Conservation (phyloP, 2,329 filamentous ascomycete genomes). For the Colletotrichum viniferum region DNA sequence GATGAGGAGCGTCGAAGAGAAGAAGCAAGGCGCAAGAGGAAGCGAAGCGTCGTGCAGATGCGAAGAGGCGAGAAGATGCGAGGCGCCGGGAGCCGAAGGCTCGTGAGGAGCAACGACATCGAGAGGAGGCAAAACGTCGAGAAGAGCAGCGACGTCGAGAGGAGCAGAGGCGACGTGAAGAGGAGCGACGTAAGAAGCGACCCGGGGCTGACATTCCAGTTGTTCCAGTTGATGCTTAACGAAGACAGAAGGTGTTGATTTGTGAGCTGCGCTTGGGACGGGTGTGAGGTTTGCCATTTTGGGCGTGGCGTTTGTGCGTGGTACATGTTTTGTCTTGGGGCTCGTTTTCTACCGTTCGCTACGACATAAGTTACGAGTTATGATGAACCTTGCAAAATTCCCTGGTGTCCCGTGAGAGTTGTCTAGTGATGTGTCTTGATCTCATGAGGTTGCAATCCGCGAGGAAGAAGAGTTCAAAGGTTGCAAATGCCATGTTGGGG, state of each 20-base stretch:
- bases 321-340: not conserved
- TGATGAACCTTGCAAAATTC: accelerated
- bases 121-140: not conserved
- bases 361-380: not conserved
- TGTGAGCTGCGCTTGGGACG: not conserved
- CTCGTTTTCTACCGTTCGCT: not conserved
- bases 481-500: not conserved
- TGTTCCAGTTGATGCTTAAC: not conserved
- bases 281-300: not conserved
- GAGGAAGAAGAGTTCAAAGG: not conserved
- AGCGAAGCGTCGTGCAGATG: not conserved
- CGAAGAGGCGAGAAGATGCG: not conserved
- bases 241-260: not conserved
- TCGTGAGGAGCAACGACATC: not conserved
- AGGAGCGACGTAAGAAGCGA: not conserved
- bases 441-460: accelerated
- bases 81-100: not conserved
- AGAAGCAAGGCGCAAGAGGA: not conserved
- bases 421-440: accelerated
- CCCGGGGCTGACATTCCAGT: not conserved
- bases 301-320: not conserved
- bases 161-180: not conserved
- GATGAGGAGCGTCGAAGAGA: not conserved
- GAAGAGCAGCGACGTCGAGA: not conserved
- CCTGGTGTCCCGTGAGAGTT: accelerated